Evolutionary conservation across 2,329 filamentous ascomycete species (phyloP), one percentile per base, ranked within the genome.

Genomic region (Arthrobotrys pseudoclavata): DNA sequence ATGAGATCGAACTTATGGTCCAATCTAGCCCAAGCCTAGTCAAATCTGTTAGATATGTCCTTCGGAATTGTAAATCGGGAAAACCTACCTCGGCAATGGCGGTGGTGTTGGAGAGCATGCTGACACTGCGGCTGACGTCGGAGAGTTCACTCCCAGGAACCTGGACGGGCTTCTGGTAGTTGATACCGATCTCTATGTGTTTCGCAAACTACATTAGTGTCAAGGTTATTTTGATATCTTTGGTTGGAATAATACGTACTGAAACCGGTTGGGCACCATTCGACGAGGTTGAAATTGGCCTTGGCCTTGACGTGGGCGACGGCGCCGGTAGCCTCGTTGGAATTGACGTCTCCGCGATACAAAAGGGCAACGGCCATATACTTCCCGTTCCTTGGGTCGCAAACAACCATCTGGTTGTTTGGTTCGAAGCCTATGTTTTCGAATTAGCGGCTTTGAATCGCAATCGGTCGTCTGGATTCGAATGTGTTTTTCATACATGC

Each of bases 1-100:
- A 91, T 91, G 79, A 91, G 87, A 81, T 91, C 89, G 83, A 91
- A 91, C 82, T 91, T 91, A 84, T 89, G 88, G 82, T 89, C 88
- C 40, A 91, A 86, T 79, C 88, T 86, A 55, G 86, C 86, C 89
- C 89, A 91, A 7, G 89, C 89, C 75, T 78, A 42, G 57, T 42
- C n/a, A 13, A 29, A 55, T 34, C 26, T 3, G 55, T 72, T 60
- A 68, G 45, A 57, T 34, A 34, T 34, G 62, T 20, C 13, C 15
- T 20, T 9, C 4, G 4, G 20, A 24, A 52, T 10, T 10, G 12
- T 40, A 18, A 15, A n/a, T 4, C 12, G 13, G 12, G 22, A n/a
- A 13, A 42, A 10, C 42, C 37, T 69, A 78, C 75, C 83, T 91
- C 89, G 55, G 88, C 85, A 75, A 91, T 91, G 50, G 89, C 88